Evolutionary conservation across 2,329 filamentous ascomycete species (phyloP), one percentile per base, ranked within the genome.

Genomic region (Fusarium camptoceras): DNA sequence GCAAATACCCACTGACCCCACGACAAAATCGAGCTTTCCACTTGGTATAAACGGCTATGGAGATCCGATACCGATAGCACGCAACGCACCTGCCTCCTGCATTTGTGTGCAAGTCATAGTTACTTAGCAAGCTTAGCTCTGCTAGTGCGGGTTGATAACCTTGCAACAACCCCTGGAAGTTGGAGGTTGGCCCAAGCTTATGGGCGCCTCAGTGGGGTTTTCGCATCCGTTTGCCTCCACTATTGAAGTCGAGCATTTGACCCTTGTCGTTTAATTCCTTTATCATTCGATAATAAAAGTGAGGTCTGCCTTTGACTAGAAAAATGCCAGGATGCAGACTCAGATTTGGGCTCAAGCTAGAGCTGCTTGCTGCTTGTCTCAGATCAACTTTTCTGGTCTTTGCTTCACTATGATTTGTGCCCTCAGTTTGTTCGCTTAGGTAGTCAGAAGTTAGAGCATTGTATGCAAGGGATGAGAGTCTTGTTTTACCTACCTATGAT

Each of bases 271-370:
- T 20, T 34, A 65, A 54, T 62, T 31, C 41, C 34, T 59, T 55
- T 60, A 71, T 71, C 58, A 53, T 73, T 69, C 67, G 72, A 74
- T 71, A 56, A 37, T 37, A 37, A 37, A 37, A 54, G 51, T 51
- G 56, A 60, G 59, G 44, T 57, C 50, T 64, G 44, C 55, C 50
- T 64, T 48, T 47, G 59, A 58, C 37, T 50, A 50, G 43, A 55
- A 56, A 58, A 46, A 39, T 46, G 50, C 57, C 41, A 68, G 67
- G 67, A 54, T 71, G 27, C 24, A 47, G 65, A 61, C 63, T 73
- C 62, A 65, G 51, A 48, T 60, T 70, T 62, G 43, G 67, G 72
- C 64, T 70, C 49, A 54, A 71, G 72, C 70, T 60, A 59, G 39
- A 34, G 30, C 47, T 48, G 34, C 47, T 47, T 48, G 30, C 48